Conservation (phyloP, 352 stramenopile species). For the Phytophthora foliorum region DNA sequence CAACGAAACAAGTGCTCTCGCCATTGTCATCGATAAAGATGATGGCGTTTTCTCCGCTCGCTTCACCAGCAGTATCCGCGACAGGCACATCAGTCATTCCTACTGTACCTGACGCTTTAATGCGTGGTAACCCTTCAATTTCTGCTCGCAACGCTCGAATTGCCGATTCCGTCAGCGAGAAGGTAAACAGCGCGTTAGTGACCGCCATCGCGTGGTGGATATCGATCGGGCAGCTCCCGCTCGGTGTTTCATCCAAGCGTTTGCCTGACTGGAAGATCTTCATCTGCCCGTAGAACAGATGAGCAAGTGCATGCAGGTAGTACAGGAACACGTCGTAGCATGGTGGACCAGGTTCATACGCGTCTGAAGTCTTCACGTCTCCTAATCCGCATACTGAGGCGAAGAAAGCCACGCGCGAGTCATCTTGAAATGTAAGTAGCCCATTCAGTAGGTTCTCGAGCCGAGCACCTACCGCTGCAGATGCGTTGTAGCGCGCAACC, state of each 20-base stretch:
- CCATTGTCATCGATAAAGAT: constrained; percentile 8
- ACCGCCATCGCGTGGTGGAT: constrained; percentile 40
- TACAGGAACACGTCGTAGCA: constrained; percentile 78
- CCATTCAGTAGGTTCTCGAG: constrained; percentile 62
- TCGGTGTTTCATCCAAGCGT: constrained; percentile 62
- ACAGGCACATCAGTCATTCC: constrained; percentile 7
- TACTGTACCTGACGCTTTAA: constrained; percentile 4
- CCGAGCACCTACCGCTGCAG: constrained; percentile 58
- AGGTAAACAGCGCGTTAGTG: constrained; percentile 54
- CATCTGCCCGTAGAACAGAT: constrained; percentile 77
- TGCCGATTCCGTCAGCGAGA: constrained; percentile 48
- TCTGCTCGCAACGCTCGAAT: constrained; percentile 47
- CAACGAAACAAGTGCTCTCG: constrained; percentile 38
- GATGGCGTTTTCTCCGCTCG: constrained; percentile 3
- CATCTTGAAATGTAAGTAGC: constrained; percentile 50
- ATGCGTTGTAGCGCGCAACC: constrained; percentile 59
- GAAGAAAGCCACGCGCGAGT: constrained; percentile 77
- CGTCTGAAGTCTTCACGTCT: constrained; percentile 24
- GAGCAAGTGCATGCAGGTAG: constrained; percentile 68
- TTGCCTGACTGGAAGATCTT: constrained; percentile 73
- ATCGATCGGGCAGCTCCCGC: constrained; percentile 60
- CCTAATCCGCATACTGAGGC: constrained; percentile 51
- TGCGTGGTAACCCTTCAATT: constrained; percentile 41
- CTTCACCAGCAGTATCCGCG: constrained; percentile 10
- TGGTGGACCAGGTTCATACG: constrained; percentile 15